Percentiles rank a stretch among this genome's conserved stretches.
These are phyloP conservation scores for Cladosporium sp. DNA, from an alignment of 2,329 filamentous ascomycete genomes.

Conservation along the genomic window DNA sequence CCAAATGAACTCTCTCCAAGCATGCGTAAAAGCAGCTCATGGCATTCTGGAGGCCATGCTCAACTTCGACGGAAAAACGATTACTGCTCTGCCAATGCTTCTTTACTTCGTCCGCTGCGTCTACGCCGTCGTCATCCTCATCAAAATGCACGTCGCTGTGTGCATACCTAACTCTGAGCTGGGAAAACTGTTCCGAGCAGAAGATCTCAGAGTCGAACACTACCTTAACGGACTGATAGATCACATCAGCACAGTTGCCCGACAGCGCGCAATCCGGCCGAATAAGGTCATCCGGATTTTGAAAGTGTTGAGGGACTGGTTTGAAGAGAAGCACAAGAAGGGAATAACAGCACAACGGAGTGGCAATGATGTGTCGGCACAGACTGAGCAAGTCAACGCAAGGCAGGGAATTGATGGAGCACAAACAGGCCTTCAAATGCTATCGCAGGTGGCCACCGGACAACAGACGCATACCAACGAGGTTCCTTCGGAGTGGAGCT, in stretches of 20 bases:
- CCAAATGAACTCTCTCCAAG: slow-evolving; percentile 44
- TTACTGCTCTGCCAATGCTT: slow-evolving; percentile 43
- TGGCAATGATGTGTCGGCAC: slow-evolving; percentile 16
- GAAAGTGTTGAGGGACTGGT: slow-evolving; percentile 41
- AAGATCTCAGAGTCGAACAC: slow-evolving; percentile 43
- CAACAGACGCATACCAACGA: slow-evolving; percentile 13
- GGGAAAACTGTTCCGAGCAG: slow-evolving; percentile 44
- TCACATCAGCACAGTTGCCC: slow-evolving; percentile 8
- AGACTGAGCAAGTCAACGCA: slow-evolving; percentile 9
- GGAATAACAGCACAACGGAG: slow-evolving; percentile 20
- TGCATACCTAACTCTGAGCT: slow-evolving; percentile 45
- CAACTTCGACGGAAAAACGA: slow-evolving; percentile 41
- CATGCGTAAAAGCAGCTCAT: slow-evolving; percentile 43
- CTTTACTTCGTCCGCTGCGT: slow-evolving; percentile 47
- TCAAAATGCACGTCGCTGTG: slow-evolving; percentile 56
- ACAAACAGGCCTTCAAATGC: slow-evolving; percentile 22
- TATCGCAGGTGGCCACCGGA: slow-evolving; percentile 23
- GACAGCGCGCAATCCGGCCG: slow-evolving; percentile 6
- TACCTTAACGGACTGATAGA: slow-evolving; percentile 42
- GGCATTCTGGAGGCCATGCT: slow-evolving; percentile 47
- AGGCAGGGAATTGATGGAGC: slow-evolving; percentile 5
- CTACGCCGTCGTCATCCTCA: slow-evolving; percentile 54
- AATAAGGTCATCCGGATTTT: slow-evolving; percentile 44
- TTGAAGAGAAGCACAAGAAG: slow-evolving; percentile 33
- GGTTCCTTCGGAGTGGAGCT: not conserved